Evolutionary conservation across 192 early-diverging fungal genomes (phyloP).

Genomic region (Powellomyces hirtus): DNA sequence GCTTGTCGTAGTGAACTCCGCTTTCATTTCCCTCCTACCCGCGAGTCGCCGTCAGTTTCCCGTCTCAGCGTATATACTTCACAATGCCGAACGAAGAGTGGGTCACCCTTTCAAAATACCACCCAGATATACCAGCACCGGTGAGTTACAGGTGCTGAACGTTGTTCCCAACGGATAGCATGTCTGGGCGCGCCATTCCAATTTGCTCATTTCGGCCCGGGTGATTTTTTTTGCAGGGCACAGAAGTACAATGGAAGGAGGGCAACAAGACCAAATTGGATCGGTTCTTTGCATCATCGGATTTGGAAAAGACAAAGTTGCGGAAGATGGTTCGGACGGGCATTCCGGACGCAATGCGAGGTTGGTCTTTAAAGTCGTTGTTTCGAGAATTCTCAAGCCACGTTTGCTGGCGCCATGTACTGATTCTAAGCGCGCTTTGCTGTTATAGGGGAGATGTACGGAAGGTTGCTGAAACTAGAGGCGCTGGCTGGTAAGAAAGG

Average conservation of each 20-base stretch:
- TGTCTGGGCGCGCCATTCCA: not conserved
- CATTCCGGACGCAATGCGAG: constrained; percentile 40
- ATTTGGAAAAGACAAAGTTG: constrained; percentile 38
- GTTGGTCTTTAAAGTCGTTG: no score
- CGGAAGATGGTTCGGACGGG: constrained; percentile 37
- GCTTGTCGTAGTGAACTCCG: no score
- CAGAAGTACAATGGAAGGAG: not conserved
- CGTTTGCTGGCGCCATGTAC: no score
- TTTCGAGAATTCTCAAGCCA: no score
- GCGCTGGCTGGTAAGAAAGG: constrained; percentile 38
- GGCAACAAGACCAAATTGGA: constrained; percentile 21
- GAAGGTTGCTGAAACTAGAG: constrained; percentile 36
- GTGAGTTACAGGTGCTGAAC: not conserved
- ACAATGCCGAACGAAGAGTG: constrained; percentile 3
- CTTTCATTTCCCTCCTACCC: no score
- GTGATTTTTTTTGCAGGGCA: not conserved
- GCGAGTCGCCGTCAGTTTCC: no score
- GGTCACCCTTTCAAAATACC: not conserved
- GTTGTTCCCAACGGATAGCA: not conserved
- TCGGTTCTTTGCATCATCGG: constrained; percentile 1
- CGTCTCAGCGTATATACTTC: no score
- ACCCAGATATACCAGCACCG: not conserved
- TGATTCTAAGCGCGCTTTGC: not conserved
- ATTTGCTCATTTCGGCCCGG: not conserved
- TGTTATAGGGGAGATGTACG: constrained; percentile 34